Evolutionary conservation across 352 stramenopile species (phyloP).

Genomic region (Globisporangium nunn): DNA sequence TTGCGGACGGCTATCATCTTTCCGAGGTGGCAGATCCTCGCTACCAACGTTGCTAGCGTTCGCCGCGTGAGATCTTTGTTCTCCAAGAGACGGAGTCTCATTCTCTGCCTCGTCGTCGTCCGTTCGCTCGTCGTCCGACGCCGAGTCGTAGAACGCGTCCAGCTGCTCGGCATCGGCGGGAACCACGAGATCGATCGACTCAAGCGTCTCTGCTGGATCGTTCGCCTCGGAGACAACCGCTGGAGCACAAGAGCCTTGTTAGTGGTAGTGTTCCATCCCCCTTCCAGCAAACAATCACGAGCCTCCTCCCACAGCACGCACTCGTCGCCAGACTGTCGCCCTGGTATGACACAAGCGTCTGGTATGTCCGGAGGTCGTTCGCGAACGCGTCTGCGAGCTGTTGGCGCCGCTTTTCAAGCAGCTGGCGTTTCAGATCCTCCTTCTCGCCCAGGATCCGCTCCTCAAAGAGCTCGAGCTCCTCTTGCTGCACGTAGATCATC

Average conservation of each 20-base stretch:
- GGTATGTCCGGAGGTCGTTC: constrained; percentile 76
- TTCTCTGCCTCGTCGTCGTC: constrained; percentile 11
- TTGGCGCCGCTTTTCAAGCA: constrained; percentile 49
- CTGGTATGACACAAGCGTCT: constrained; percentile 61
- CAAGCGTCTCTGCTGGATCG: constrained; percentile 38
- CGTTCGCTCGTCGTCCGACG: constrained; percentile 12
- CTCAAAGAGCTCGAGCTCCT: constrained; percentile 74
- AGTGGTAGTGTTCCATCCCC: too few relatives aligned
- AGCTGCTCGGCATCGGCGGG: constrained; percentile 47
- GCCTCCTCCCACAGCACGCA: not conserved
- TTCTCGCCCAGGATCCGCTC: constrained; percentile 52
- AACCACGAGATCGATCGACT: constrained; percentile 69
- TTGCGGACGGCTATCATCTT: constrained; percentile 3
- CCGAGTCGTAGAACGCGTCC: constrained; percentile 62
- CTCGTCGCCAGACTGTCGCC: constrained; percentile 17
- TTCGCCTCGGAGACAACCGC: constrained; percentile 3
- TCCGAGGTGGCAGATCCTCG: not conserved
- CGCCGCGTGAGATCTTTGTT: too few relatives aligned
- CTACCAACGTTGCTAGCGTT: constrained; percentile 11
- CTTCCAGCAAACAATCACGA: too few relatives aligned
- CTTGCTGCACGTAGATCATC: constrained; percentile 25
- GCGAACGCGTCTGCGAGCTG: constrained; percentile 55
- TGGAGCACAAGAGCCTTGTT: not conserved
- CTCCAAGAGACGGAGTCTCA: not conserved
- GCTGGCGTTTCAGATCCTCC: constrained; percentile 44